Conservation (phyloP, 805 yeast genomes). For the Candida ovalis region DNA sequence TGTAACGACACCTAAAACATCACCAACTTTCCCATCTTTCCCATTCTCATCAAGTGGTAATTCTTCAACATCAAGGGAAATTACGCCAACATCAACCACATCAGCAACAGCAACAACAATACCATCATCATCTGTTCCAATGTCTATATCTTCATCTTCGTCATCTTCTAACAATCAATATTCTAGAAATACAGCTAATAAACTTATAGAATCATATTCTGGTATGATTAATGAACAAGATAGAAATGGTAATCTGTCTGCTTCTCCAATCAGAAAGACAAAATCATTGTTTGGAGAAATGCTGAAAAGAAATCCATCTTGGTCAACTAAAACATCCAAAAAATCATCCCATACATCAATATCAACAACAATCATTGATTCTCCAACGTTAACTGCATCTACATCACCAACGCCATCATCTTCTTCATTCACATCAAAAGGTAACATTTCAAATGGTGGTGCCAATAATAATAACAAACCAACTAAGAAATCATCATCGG, state of each 20-base stretch:
- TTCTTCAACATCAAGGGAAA: too few species aligned
- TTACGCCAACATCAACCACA: too few species aligned
- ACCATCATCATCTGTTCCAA: neutral
- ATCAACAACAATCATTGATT: too few species aligned
- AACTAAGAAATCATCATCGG: neutral
- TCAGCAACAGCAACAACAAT: neutral
- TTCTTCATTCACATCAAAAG: too few species aligned
- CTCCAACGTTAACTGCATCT: neutral
- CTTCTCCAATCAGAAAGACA: constrained; percentile 7
- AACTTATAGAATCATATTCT: constrained; percentile 19
- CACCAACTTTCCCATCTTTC: neutral
- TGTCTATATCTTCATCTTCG: neutral
- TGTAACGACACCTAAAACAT: neutral
- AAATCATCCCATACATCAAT: neutral
- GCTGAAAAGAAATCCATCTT: constrained; percentile 6
- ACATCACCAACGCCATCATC: neutral
- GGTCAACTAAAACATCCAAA: neutral
- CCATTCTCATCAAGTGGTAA: neutral
- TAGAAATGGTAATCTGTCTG: constrained; percentile 16
- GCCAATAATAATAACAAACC: too few species aligned
- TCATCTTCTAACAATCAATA: neutral
- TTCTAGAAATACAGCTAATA: neutral
- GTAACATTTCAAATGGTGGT: too few species aligned
- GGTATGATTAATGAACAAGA: constrained; percentile 17
- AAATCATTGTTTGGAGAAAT: constrained; percentile 8